A percentile compares a stretch with the other conserved stretches of the same genome.
These are phyloP conservation scores for Pelargonium australe DNA, from an alignment of 441 rosid species.

Conservation along the genomic window DNA sequence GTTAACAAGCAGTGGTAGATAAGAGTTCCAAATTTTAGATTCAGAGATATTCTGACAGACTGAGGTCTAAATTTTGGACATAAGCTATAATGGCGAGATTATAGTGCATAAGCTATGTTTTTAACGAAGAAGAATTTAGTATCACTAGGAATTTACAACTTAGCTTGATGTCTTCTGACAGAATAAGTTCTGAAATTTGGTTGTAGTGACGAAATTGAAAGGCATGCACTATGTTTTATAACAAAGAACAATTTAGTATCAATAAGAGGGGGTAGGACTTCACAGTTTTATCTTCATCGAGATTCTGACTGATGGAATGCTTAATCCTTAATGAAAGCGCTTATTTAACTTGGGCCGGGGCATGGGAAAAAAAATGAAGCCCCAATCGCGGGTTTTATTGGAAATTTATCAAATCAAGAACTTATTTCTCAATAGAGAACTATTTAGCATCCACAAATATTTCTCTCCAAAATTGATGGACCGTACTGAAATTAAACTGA, in stretches of 20 bases:
- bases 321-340: neutral
- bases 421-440: neutral
- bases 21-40: neutral
- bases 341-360: neutral
- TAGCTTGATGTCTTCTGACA: neutral
- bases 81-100: neutral
- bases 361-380: neutral
- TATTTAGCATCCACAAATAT: neutral
- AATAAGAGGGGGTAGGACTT: neutral
- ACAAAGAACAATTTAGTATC: neutral
- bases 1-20: too few relatives aligned
- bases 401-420: neutral
- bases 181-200: neutral
- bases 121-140: neutral
- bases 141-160: neutral
- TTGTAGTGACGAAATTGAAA: neutral
- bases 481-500: neutral
- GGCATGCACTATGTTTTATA: neutral
- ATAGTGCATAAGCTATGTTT: neutral
- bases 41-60: neutral
- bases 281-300: neutral
- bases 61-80: neutral
- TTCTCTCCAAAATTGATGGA: neutral
- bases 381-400: neutral
- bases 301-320: neutral